Evolutionary conservation across 768 basidiomycete species (phyloP), one percentile per base, ranked within the genome.

Genomic region (Russula lepida): DNA sequence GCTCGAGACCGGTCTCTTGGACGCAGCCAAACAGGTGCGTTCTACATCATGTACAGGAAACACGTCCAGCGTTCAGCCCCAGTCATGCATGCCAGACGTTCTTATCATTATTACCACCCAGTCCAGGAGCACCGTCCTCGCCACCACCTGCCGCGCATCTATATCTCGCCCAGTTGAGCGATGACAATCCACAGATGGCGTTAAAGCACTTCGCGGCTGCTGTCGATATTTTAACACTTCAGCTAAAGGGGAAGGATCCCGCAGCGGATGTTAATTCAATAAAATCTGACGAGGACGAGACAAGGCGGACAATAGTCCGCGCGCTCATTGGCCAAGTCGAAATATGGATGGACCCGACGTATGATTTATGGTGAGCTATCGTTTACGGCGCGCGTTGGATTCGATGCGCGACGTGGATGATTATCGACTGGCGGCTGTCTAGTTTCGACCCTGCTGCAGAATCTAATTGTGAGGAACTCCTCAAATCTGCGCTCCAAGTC

Each of bases 271-370:
- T 67, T 7, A 74, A 70, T 60, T 77, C 72, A 54, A 69, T 69
- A 5, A 71, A 68, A 56, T 69, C 62, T 51, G 82, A 82, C 64
- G 84, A 88, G 59, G 70, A 76, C 3, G 86, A 89, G 66, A 71
- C 84, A 51, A 84, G 77, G 68, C 79, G 73, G 33, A 89, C 84
- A 68, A 84, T 87, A 58, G 85, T 93, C 12, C 79, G 87, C 43
- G 91, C 90, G 8, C 79, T 94, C 23, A 79, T 93, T 32, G 88
- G 88, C 8, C 93, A 94, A 80, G 87, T 95, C 27, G 94, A 95
- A 70, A 89, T 95, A 17, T 97, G 93, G 93, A 95, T 97, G 92
- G 89, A 94, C 68, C 88, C 88, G 32, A 79, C 81, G 2, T 86
- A 87, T 66, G 92, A 95, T 77, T 77, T 95, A 53, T 95, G 93